Base-by-base conservation (phyloP, 192 early-diverging fungal genomes). In the Umbelopsis isabellina region DNA sequence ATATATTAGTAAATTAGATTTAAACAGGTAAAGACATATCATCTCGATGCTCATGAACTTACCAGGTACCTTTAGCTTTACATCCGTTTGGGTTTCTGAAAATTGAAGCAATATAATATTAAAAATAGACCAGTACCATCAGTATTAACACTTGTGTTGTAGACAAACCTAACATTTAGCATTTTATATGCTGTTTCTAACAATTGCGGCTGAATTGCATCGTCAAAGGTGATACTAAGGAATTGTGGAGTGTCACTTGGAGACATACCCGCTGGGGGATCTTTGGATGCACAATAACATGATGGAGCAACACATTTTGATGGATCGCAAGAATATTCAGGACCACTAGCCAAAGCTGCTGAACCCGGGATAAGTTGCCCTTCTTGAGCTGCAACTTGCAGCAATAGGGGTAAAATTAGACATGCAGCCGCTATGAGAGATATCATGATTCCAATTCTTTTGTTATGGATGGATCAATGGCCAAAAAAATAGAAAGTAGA, bases 181-280 rank as follows among this genome's bases (percentile, higher is more conserved):
- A 80, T 73, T 25, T 72, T 52, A 9, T 50, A 45, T 1, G 74
- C 79, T 2, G 79, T 76, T n/a, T 66, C 48, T 1, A 49, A 27
- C 10, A 80, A 49, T 6, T 37, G 35, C 3, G 67, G 55, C 49
- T 87, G 85, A 70, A 91, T 61, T 11, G 88, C 79, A 75, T 91
- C 90, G 58, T 91, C 90, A 75, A 82, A 90, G 4, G 90, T 88
- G 7, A 88, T 41, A 9, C 76, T 76, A 44, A 87, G 72, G 74
- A 88, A 85, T 72, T 88, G 86, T 18, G 87, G 87, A 4, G 77
- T 76, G 11, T 79, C 76, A 23, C 74, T 75, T n/a, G 82, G 80
- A 48, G 74, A 41, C 46, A 86, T 52, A 20, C 79, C 80, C 48
- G 76, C 82, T 13, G 86, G 82, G 67, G 84, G 81, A 30, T 61